Evolutionary conservation across 164 flowering plant species (phyloP).

Genomic region (Tinospora cordifolia): DNA sequence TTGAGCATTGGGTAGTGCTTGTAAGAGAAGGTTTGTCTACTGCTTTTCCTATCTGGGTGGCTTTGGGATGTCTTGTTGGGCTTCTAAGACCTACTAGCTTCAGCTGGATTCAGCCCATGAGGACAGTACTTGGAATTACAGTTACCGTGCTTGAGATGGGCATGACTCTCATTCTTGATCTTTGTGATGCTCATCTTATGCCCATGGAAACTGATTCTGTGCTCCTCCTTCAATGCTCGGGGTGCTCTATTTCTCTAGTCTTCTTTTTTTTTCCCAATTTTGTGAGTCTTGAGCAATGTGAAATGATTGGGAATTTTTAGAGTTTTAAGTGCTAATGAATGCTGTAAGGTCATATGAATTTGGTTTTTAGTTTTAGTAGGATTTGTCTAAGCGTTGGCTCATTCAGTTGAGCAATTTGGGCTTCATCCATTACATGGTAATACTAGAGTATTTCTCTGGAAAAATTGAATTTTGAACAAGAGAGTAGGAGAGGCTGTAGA

Average conservation of each 20-base stretch:
- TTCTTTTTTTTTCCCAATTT: not conserved
- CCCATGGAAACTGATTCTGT: constrained; percentile 69
- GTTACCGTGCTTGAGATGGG: constrained; percentile 91
- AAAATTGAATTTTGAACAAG: too few species aligned
- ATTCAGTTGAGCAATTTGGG: too few species aligned
- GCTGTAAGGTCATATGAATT: not conserved
- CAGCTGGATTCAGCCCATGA: constrained; percentile 53
- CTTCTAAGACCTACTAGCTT: constrained; percentile 48
- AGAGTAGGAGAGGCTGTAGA: too few species aligned
- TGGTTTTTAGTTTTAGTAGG: too few species aligned
- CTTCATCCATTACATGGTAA: too few species aligned
- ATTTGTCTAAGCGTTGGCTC: too few species aligned
- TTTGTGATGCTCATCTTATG: constrained; percentile 71
- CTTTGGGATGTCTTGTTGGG: constrained; percentile 62
- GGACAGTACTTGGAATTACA: constrained; percentile 53
- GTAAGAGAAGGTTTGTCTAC: constrained; percentile 52
- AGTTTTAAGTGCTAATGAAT: not conserved
- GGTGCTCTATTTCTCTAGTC: constrained; percentile 13
- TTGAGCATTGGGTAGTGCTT: constrained; percentile 32
- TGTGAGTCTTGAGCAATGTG: not conserved
- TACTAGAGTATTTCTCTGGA: too few species aligned
- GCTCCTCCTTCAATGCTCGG: constrained; percentile 74
- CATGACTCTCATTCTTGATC: constrained; percentile 84
- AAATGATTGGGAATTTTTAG: not conserved
- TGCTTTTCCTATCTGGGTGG: constrained; percentile 77